A percentile compares a stretch with the other conserved stretches of the same genome.
These are phyloP conservation scores for Prasinococcaceae sp. DNA, from an alignment of 139 green algal species.

Conservation along the genomic window DNA sequence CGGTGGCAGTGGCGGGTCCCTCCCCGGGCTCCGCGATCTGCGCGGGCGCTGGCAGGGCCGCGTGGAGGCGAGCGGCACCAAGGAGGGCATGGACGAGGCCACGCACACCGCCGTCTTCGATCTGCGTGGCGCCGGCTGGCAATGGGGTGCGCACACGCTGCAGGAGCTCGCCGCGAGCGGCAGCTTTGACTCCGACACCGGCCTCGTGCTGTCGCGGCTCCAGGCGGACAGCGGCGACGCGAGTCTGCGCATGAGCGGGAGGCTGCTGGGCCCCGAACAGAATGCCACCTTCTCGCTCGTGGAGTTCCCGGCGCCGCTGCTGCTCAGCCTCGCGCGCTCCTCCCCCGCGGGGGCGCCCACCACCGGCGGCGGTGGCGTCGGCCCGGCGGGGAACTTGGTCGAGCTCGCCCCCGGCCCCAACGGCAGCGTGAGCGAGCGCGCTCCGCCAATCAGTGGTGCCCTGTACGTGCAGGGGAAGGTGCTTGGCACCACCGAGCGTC, in stretches of 20 bases:
- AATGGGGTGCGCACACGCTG: slow-evolving; percentile 29
- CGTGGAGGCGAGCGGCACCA: slow-evolving; percentile 19
- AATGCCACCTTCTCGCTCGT: no score
- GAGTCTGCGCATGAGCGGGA: slow-evolving; percentile 11
- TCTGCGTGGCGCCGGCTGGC: slow-evolving; percentile 22
- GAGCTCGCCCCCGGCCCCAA: no score
- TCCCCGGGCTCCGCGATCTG: slow-evolving; percentile 22
- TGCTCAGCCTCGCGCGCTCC: no score
- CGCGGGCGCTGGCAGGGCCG: slow-evolving; percentile 20
- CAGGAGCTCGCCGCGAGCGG: slow-evolving; percentile 17
- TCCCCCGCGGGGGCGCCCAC: no score
- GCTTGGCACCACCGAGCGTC: no score
- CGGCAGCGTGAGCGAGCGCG: no score
- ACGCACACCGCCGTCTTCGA: slow-evolving; percentile 21
- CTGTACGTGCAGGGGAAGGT: no score
- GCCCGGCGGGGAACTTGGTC: no score
- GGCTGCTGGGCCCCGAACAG: not conserved
- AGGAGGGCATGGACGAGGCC: not conserved
- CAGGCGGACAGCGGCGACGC: not conserved
- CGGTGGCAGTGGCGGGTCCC: no score
- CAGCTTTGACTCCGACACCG: slow-evolving; percentile 2
- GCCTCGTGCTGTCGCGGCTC: not conserved
- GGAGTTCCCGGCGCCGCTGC: no score
- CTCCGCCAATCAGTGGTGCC: no score
- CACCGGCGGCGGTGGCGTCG: no score